Evolutionary conservation across 2,329 filamentous ascomycete species (phyloP), one percentile per base, ranked within the genome.

Genomic region (Claviceps sp.): DNA sequence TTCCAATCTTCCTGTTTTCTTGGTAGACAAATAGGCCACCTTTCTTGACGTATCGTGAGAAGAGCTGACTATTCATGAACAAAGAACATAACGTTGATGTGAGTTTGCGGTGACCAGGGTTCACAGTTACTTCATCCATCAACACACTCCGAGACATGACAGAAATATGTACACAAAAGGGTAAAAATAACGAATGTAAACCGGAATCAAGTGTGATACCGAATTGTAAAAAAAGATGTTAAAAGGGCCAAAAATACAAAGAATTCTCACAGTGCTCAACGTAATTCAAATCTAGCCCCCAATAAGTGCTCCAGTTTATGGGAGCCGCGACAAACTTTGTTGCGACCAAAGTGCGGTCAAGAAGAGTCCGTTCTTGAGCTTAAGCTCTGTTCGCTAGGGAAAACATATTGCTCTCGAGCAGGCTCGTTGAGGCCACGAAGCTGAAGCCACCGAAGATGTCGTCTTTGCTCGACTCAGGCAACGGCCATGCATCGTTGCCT

Each of bases 391-490:
- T 56, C 11, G 49, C 52, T 37, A 62, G 51, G 40, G 59, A 58
- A 57, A 76, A 75, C 14, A 67, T 70, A 44, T 70, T 64, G 56
- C 69, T 70, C 61, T 80, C 77, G 40, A 81, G 63, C 55, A 81
- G 60, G 61, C 78, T 81, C 59, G 70, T 75, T 45, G 77, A 75
- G 11, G 78, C 78, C 52, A 81, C 78, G 59, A 78, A 84, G 62
- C 78, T 82, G 65, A 84, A 84, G 11, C 79, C 80, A 26, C 79
- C 77, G 65, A 84, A 83, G 6, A 72, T 72, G 51, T 81, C 76
- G 50, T 81, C 77, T 59, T 75, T 74, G 52, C 52, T 50, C 26
- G 67, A 65, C 49, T 60, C 63, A 30, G 61, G 59, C n/a, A 61
- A 58, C 13, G 64, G 63, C 70, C 71, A 73, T 6, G 66, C 63